Percentiles rank a stretch among this genome's conserved stretches.
These are phyloP conservation scores for Pythium dissotocum DNA, from an alignment of 352 stramenopile species.

Conservation along the genomic window DNA sequence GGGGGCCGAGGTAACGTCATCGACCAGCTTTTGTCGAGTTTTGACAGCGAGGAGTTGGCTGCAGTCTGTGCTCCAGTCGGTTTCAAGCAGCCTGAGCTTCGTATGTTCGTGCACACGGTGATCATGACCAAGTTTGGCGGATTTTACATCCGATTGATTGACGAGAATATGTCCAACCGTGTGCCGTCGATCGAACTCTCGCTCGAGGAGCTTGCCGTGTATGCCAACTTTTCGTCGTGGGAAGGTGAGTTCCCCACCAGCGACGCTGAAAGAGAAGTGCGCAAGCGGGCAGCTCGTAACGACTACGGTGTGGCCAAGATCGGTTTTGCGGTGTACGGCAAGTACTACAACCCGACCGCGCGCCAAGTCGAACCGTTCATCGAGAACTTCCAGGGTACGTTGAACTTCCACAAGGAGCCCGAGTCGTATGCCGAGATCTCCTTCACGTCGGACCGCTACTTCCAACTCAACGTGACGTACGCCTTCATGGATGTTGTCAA, in stretches of 20 bases:
- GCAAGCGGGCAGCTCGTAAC: slow-evolving; percentile 46
- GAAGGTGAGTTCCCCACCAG: slow-evolving; percentile 42
- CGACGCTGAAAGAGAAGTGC: slow-evolving; percentile 39
- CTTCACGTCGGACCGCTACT: slow-evolving; percentile 81
- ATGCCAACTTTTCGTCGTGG: slow-evolving; percentile 72
- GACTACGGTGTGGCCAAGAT: slow-evolving; percentile 76
- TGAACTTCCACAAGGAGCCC: slow-evolving; percentile 80
- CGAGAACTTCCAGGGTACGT: slow-evolving; percentile 79
- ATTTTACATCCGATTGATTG: slow-evolving; percentile 85
- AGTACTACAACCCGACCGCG: slow-evolving; percentile 86
- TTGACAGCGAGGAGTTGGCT: slow-evolving; percentile 33
- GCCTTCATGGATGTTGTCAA: slow-evolving; percentile 85
- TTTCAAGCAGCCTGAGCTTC: slow-evolving; percentile 27
- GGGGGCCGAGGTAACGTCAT: slow-evolving; percentile 68
- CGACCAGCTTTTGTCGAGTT: slow-evolving; percentile 73
- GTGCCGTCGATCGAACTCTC: slow-evolving; percentile 79
- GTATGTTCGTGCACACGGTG: slow-evolving; percentile 78
- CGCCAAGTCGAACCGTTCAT: slow-evolving; percentile 83
- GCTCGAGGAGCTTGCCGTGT: slow-evolving; percentile 75
- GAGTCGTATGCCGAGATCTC: slow-evolving; percentile 61
- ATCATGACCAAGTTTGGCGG: slow-evolving; percentile 83
- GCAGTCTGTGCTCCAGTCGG: background rate
- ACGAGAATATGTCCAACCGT: slow-evolving; percentile 75
- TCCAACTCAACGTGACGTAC: slow-evolving; percentile 85
- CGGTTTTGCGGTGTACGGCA: slow-evolving; percentile 83